Evolutionary conservation across 2,329 filamentous ascomycete genomes (phyloP).

Genomic region (Lanzia echinophila): DNA sequence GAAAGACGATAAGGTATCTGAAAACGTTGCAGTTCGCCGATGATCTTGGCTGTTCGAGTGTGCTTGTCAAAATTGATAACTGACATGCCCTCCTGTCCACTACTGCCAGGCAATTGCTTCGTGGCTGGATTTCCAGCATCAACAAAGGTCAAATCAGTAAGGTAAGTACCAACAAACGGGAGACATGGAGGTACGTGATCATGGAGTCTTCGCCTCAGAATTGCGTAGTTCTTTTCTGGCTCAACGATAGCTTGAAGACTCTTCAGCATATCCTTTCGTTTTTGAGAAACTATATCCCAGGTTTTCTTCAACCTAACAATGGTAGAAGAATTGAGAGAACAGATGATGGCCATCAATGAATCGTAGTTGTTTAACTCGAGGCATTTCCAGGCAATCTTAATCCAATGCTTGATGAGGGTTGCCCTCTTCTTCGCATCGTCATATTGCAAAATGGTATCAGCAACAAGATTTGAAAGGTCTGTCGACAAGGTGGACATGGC

Average conservation of each 20-base stretch:
- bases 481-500: conserved; percentile 91
- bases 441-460: conserved; percentile 81
- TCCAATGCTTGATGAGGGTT: conserved; percentile 91
- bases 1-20: conserved; percentile 85
- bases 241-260: conserved; percentile 79
- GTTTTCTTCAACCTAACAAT: conserved; percentile 83
- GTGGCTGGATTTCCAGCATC: conserved; percentile 88
- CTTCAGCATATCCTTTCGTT: conserved; percentile 74
- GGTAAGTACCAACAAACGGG: conserved; percentile 91
- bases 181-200: conserved; percentile 86
- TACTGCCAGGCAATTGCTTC: conserved; percentile 60
- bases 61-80: conserved; percentile 99
- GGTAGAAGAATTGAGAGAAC: conserved; percentile 85
- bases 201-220: conserved; percentile 74
- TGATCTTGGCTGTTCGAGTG: conserved; percentile 87
- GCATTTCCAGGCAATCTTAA: conserved; percentile 85
- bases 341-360: conserved; percentile 93
- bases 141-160: conserved; percentile 93
- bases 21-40: conserved; percentile 91
- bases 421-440: conserved; percentile 93
- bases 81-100: conserved; percentile 56
- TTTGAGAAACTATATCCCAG: conserved; percentile 82
- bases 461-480: conserved; percentile 85
- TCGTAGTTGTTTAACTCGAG: conserved; percentile 93
- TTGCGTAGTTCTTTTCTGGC: conserved; percentile 83